Percentiles rank a stretch among this genome's conserved stretches.
Evolutionary conservation across 192 early-diverging fungal genomes (phyloP).

Genomic region (Podila minutissima): DNA sequence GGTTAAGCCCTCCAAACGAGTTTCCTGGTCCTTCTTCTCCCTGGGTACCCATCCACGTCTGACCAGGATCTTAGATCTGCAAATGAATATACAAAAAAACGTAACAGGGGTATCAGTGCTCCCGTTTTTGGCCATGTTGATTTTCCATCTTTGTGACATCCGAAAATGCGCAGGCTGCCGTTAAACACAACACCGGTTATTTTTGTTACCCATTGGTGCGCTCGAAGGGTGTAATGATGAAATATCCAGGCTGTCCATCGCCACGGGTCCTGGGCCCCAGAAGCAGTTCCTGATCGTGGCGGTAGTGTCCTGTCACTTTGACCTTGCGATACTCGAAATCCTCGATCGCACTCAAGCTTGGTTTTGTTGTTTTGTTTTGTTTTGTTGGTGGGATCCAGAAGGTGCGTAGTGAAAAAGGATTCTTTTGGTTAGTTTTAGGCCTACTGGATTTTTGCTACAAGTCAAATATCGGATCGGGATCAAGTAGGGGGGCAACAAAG

Average conservation of each 20-base stretch:
- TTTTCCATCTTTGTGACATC: too few species aligned
- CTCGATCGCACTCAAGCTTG: constrained; percentile 54
- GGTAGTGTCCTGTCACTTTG: constrained; percentile 71
- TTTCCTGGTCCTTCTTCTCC: constrained; percentile 66
- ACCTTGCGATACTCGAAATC: constrained; percentile 85
- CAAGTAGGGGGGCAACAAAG: not conserved
- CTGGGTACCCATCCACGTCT: constrained; percentile 91
- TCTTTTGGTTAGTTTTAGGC: constrained; percentile 6
- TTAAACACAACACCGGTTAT: not conserved
- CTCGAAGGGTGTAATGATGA: constrained; percentile 80
- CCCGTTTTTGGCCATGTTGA: too few species aligned
- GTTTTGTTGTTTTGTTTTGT: too few species aligned
- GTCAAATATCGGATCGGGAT: too few species aligned
- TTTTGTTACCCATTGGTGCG: constrained; percentile 66
- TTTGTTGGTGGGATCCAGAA: too few species aligned
- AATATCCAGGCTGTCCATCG: constrained; percentile 76
- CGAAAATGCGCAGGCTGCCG: not conserved
- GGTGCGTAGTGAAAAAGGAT: not conserved
- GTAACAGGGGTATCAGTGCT: too few species aligned
- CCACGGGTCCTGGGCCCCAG: constrained; percentile 77
- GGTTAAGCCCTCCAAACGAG: constrained; percentile 61
- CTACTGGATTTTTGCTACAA: constrained; percentile 13
- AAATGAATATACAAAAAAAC: not conserved
- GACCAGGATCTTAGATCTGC: constrained; percentile 76
- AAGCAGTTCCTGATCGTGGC: constrained; percentile 83